Base-by-base conservation (phyloP, 2,329 filamentous ascomycete genomes). In the Pyricularia pennisetigena region DNA sequence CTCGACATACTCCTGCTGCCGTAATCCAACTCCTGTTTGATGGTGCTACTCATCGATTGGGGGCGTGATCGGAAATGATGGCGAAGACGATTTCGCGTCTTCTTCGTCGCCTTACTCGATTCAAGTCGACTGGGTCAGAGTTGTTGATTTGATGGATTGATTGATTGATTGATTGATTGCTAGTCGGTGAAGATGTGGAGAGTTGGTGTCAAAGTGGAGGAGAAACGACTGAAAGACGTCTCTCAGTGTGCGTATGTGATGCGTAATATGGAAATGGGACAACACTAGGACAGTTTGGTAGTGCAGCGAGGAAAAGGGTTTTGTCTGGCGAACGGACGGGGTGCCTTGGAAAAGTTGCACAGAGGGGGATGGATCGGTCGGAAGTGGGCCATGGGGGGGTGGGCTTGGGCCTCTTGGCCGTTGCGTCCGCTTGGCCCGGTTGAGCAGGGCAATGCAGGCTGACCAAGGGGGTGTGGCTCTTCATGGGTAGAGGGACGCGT, bases 401-500 rank as follows among this genome's bases (percentile, higher is more conserved):
- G 49, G 66, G 66, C 66, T 67, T 67, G 66, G 66, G 59, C 66
- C 64, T 24, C 29, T 67, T 54, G 61, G 32, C 59, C 35, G 62
- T 29, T 57, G 62, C n/a, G 29, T 65, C 49, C 62, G 54, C 63
- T 65, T 66, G 28, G 41, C 67, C 54, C 57, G 62, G 63, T 68
- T 65, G 67, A 64, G 67, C 63, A 65, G 54, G 32, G 32, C n/a
- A 26, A 32, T 68, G 67, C 66, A 62, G 66, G 66, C 66, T 67
- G 66, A 67, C 66, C 29, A 63, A 57, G 66, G 66, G 54, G 49
- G 28, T 61, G 57, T n/a, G 66, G 23, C 49, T 59, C 54, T 30
- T 35, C 26, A 57, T 24, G 66, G 29, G 66, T 54, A 29, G 67
- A 68, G 61, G 67, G 67, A 65, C 67, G 67, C 67, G 67, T 68